Base-by-base conservation (phyloP, 129 eudicot genomes). In the Silybum marianum region DNA sequence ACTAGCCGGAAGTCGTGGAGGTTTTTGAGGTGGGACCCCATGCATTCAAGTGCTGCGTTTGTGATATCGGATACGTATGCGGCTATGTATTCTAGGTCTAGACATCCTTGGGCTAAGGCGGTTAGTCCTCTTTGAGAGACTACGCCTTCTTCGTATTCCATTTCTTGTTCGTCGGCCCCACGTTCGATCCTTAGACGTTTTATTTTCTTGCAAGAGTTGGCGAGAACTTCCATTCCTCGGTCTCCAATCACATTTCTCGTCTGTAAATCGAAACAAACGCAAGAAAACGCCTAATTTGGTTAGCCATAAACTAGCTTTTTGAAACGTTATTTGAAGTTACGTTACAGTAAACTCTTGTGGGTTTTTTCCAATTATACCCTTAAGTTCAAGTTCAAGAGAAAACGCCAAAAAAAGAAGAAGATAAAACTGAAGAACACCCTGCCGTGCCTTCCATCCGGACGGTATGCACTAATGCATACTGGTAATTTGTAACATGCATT, bases 121-220 rank as follows among this genome's bases (percentile, higher is more conserved):
- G 86, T 90, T 73, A 94, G 78, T 70, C 98, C 98, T 80, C 89
- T 85, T 39, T 94, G 98, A 10, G 98, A 85, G 62, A 93, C 95
- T 12, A 90, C 76, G 32, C 98, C 98, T 72, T 87, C 97, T 78
- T 83, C 96, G 44, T 84, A 93, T 72, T 89, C 98, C 88, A 89
- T 86, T 77, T 82, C 97, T 63, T 85, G 89, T 54, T 93, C 97
- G 75, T 91, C 98, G 2, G 89, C 97, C 9, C 97, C 97, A 67
- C 97, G 86, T 82, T 94, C 97, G 60, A 94, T 89, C 73, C 98
- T 81, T 54, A 94, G 92, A 7, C 93, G 74, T 86, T 82, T 91
- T 82, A 91, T 21, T 73, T 74, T 88, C 85, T 88, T 88, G 84
- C 98, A 94, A 71, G 19, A 83, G 76, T 60, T 78, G 4, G 87